Conservation (phyloP, 768 basidiomycete genomes). For the Nevesoporus exiguus region DNA sequence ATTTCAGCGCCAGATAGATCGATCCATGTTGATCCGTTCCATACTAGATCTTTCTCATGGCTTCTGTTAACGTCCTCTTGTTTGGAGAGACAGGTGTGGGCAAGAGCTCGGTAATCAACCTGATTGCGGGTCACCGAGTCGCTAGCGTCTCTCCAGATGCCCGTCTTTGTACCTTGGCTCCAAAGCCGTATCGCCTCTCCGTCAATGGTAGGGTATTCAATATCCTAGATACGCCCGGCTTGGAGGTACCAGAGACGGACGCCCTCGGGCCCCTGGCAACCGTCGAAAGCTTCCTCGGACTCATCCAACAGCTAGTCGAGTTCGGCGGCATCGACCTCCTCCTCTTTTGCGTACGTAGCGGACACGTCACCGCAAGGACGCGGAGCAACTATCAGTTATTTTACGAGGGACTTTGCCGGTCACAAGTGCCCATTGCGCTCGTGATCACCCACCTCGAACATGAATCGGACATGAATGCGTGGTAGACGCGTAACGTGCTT, state of each 20-base stretch:
- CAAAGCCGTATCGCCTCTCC: slow-evolving; percentile 19
- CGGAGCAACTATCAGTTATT: slow-evolving; percentile 38
- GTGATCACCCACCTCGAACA: slow-evolving; percentile 39
- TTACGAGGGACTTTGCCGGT: slow-evolving; percentile 37
- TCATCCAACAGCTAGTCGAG: slow-evolving; percentile 31
- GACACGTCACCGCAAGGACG: slow-evolving; percentile 32
- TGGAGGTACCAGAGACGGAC: background rate
- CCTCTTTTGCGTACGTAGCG: slow-evolving; percentile 37
- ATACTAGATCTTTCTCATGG: slow-evolving; percentile 3
- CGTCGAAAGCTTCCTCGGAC: slow-evolving; percentile 24
- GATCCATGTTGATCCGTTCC: background rate
- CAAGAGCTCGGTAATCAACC: slow-evolving; percentile 30
- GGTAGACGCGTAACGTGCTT: slow-evolving; percentile 28
- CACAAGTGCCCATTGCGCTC: slow-evolving; percentile 27
- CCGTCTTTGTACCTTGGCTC: slow-evolving; percentile 33
- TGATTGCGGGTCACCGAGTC: slow-evolving; percentile 22
- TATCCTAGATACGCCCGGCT: slow-evolving; percentile 14
- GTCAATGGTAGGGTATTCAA: slow-evolving; percentile 12
- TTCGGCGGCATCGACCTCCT: slow-evolving; percentile 39
- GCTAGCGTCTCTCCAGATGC: slow-evolving; percentile 22
- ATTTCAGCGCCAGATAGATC: background rate
- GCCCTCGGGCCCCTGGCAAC: slow-evolving; percentile 11
- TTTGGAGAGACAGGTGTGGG: slow-evolving; percentile 40
- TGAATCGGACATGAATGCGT: slow-evolving; percentile 30
- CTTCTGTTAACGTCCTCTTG: slow-evolving; percentile 34